A percentile compares a stretch with the other conserved stretches of the same genome.
phyloP scores from a whole-genome alignment of 192 early-diverging fungal genomes.

The Rhizoclosmatium globosum region DNA sequence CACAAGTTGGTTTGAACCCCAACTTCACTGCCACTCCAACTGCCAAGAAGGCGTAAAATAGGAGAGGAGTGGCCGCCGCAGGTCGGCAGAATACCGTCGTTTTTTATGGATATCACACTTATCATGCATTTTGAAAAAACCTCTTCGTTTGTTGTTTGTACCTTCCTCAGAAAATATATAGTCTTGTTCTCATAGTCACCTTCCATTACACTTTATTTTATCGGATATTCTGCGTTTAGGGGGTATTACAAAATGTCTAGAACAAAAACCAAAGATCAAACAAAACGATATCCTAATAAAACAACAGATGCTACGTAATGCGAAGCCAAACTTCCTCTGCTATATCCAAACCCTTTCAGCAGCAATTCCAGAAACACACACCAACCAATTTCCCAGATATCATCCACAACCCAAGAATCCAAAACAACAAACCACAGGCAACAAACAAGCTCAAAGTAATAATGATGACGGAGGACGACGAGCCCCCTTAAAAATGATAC shows the following conservation, averaged over 20 bases:
- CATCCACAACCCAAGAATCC: too few relatives aligned
- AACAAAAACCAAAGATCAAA: too few relatives aligned
- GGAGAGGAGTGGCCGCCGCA: background rate
- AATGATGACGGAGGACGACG: background rate
- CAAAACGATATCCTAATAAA: too few relatives aligned
- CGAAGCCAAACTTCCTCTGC: too few relatives aligned
- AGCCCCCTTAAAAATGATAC: background rate
- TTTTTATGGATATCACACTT: background rate
- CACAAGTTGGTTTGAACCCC: background rate
- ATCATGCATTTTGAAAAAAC: background rate
- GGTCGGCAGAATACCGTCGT: background rate
- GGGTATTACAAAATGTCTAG: too few relatives aligned
- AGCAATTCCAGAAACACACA: too few relatives aligned
- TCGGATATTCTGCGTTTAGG: background rate
- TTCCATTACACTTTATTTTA: background rate
- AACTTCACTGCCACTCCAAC: background rate
- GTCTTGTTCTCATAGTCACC: background rate
- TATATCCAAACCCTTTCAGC: too few relatives aligned
- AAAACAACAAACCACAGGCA: too few relatives aligned
- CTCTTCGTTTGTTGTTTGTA: background rate
- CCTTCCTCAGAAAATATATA: background rate
- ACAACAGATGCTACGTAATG: too few relatives aligned
- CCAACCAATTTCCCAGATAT: too few relatives aligned
- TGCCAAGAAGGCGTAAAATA: too few relatives aligned
- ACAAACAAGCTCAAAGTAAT: background rate